Conservation (phyloP, 495 filamentous ascomycete genomes). For the Penicillium paxilli region DNA sequence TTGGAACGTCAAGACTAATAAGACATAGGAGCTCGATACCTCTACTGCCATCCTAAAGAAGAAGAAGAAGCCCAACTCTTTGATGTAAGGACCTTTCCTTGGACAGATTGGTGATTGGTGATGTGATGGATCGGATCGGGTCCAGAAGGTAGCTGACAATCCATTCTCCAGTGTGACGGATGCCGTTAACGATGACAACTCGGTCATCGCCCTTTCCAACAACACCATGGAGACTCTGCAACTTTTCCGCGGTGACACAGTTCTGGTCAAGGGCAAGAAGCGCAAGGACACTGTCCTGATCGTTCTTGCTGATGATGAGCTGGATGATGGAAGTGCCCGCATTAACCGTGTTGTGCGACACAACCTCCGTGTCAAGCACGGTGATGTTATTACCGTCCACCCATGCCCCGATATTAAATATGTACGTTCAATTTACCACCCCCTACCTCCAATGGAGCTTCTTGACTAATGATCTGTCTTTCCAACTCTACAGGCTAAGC, state of each 20-base stretch:
- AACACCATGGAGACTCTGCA: conserved; percentile 98
- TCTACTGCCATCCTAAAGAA: conserved; percentile 98
- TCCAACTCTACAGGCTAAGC: conserved; percentile 75
- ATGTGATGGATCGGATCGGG: no score
- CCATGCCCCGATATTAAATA: conserved; percentile 99
- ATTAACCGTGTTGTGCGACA: conserved; percentile 98
- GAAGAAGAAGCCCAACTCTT: conserved; percentile 99
- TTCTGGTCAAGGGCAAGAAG: conserved; percentile 99
- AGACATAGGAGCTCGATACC: conserved; percentile 75
- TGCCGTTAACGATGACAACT: conserved; percentile 99
- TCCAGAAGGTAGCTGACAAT: conserved; percentile 33
- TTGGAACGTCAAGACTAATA: conserved; percentile 28
- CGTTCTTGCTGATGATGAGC: conserved; percentile 94
- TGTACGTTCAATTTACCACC: conserved; percentile 52
- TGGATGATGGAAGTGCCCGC: conserved; percentile 93
- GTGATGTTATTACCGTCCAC: conserved; percentile 94
- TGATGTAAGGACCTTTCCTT: conserved; percentile 68
- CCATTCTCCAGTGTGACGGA: conserved; percentile 79
- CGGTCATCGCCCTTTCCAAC: conserved; percentile 95
- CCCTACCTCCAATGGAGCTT: neutral
- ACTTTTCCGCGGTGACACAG: conserved; percentile 97
- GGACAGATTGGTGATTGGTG: neutral
- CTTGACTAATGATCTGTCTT: conserved; percentile 11
- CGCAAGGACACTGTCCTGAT: conserved; percentile 98
- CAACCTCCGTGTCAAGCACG: conserved; percentile 97